phyloP scores from a whole-genome alignment of 345 rosid species.

The Eucalyptus globulus region DNA sequence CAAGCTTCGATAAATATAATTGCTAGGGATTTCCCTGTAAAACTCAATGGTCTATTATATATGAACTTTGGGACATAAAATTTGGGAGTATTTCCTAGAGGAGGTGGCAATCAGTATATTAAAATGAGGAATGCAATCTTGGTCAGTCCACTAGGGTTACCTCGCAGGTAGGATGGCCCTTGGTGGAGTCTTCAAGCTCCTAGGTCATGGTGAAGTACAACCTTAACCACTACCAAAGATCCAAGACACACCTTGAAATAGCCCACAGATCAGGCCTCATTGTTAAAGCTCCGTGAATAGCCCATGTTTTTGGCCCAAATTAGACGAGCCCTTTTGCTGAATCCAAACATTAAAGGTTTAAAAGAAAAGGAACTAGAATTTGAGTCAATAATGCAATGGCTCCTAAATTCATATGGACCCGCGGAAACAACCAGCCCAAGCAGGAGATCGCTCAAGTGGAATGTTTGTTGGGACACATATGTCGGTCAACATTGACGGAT shows the following conservation, averaged over 20 bases:
- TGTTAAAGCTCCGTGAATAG: not conserved
- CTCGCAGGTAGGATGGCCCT: no score
- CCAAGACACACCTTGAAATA: not conserved
- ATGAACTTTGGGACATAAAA: no score
- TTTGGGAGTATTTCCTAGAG: no score
- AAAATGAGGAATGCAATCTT: no score
- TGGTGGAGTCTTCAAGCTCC: no score
- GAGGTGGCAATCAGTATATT: accelerated
- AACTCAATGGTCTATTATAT: no score
- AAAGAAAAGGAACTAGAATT: not conserved
- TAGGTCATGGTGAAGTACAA: no score
- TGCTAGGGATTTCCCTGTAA: no score
- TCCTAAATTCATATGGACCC: not conserved
- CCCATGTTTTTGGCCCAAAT: not conserved
- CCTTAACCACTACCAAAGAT: no score
- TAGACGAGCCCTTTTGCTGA: not conserved
- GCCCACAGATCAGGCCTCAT: not conserved
- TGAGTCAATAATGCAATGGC: not conserved
- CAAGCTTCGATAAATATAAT: no score
- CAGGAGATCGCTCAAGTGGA: not conserved
- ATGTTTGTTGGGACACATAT: no score
- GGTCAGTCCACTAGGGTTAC: accelerated
- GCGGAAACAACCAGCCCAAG: not conserved
- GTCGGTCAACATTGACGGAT: not conserved
- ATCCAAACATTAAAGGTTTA: not conserved